phyloP scores from a whole-genome alignment of 1,284 basidiomycete species.

The Cutaneotrichosporon mucoides region DNA sequence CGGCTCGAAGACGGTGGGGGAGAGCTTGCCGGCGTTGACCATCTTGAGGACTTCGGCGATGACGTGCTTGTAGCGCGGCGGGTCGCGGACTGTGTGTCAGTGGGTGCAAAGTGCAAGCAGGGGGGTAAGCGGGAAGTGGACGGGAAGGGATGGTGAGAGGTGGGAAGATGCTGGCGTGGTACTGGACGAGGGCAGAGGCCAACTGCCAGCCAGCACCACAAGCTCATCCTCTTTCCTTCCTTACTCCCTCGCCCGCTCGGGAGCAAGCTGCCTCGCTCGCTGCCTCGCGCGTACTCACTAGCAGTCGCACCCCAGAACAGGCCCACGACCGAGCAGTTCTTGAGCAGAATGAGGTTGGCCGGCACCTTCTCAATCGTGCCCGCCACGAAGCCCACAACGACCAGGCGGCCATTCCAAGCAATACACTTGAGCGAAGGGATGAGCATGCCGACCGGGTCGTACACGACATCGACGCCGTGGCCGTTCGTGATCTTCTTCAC shows the following conservation, averaged over 20 bases:
- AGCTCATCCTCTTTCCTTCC: too few relatives aligned
- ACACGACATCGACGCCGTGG: constrained; percentile 80
- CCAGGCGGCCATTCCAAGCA: constrained; percentile 84
- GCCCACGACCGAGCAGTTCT: constrained; percentile 77
- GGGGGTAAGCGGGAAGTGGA: too few relatives aligned
- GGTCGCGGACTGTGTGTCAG: constrained; percentile 56
- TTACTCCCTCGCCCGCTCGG: too few relatives aligned
- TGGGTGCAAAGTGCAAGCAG: too few relatives aligned
- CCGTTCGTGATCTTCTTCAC: constrained; percentile 65
- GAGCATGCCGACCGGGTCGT: constrained; percentile 69
- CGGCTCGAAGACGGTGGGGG: constrained; percentile 69
- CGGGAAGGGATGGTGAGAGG: too few relatives aligned
- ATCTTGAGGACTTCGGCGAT: constrained; percentile 73
- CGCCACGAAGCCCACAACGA: constrained; percentile 88
- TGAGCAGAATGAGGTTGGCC: constrained; percentile 80
- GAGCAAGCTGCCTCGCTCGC: too few relatives aligned
- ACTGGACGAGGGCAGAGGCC: too few relatives aligned
- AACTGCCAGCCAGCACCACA: too few relatives aligned
- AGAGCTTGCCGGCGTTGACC: constrained; percentile 62
- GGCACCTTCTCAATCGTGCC: constrained; percentile 88
- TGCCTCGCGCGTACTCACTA: too few relatives aligned
- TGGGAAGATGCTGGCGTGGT: too few relatives aligned
- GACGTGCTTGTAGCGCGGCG: constrained; percentile 60
- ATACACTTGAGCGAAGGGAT: constrained; percentile 69
- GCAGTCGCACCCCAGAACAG: constrained; percentile 80